These are phyloP conservation scores for Eucommia ulmoides DNA, from an alignment of 257 asterid species.

Conservation along the genomic window DNA sequence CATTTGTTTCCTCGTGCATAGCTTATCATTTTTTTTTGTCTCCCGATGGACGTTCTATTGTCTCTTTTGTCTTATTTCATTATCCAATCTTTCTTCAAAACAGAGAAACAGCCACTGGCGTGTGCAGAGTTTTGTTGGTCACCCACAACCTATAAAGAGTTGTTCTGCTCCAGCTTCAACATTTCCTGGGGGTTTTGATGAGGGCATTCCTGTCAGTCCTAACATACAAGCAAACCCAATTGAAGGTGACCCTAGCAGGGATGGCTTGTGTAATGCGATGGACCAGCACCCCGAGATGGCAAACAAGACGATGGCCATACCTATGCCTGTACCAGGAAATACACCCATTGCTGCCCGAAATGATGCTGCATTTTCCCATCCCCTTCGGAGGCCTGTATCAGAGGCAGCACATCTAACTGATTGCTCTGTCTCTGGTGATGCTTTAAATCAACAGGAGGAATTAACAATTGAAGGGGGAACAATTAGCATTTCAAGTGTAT, in stretches of 20 bases:
- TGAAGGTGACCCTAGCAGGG: constrained; percentile 44
- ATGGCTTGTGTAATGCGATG: constrained; percentile 28
- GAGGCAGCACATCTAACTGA: constrained; percentile 42
- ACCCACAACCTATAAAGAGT: constrained; percentile 43
- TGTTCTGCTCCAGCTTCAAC: constrained; percentile 32
- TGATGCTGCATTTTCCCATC: constrained; percentile 38
- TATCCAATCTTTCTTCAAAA: constrained; percentile 12
- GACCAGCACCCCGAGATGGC: constrained; percentile 41
- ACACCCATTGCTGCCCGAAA: constrained; percentile 24
- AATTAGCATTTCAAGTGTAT: constrained; percentile 72
- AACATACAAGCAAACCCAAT: constrained; percentile 34
- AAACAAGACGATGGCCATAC: constrained; percentile 32
- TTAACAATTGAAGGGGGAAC: constrained; percentile 76
- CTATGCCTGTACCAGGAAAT: constrained; percentile 32
- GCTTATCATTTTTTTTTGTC: not conserved
- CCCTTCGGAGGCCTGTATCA: constrained; percentile 37
- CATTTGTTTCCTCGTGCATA: not conserved
- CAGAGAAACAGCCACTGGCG: constrained; percentile 96
- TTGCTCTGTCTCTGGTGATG: constrained; percentile 26
- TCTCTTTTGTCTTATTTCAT: not conserved
- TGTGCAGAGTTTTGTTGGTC: constrained; percentile 37
- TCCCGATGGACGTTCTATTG: not conserved
- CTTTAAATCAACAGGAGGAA: constrained; percentile 42
- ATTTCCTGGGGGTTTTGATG: constrained; percentile 49
- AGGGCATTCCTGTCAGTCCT: constrained; percentile 32